Percentiles rank a stretch among this genome's conserved stretches.
Conservation (phyloP, 768 basidiomycete species). For the Suillus cothurnatus region DNA sequence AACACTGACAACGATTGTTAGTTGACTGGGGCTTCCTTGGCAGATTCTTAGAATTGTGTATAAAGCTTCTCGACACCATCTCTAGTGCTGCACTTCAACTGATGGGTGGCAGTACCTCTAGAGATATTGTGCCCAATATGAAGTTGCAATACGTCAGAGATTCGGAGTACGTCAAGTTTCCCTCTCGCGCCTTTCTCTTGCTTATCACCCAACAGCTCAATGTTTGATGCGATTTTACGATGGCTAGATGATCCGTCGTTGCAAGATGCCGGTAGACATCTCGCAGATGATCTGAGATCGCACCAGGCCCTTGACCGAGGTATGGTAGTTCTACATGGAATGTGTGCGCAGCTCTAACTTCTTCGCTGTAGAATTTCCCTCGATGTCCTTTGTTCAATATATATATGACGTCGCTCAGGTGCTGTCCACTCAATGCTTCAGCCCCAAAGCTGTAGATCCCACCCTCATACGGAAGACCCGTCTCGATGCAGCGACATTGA, state of each 20-base stretch:
- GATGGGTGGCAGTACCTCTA: slow-evolving; percentile 25
- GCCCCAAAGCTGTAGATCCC: slow-evolving; percentile 11
- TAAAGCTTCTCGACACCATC: slow-evolving; percentile 44
- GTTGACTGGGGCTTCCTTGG: slow-evolving; percentile 61
- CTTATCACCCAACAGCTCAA: slow-evolving; percentile 22
- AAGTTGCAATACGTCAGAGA: slow-evolving; percentile 35
- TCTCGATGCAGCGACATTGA: slow-evolving; percentile 32
- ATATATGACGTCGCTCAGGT: slow-evolving; percentile 44
- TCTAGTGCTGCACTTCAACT: slow-evolving; percentile 32
- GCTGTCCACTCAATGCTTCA: slow-evolving; percentile 25
- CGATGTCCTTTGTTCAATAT: slow-evolving; percentile 50
- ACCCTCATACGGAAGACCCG: slow-evolving; percentile 19
- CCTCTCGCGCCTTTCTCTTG: background rate
- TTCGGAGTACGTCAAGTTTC: slow-evolving; percentile 39
- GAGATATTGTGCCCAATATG: slow-evolving; percentile 37
- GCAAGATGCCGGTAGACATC: slow-evolving; percentile 15
- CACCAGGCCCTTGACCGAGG: slow-evolving; percentile 33
- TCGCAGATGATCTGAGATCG: slow-evolving; percentile 26
- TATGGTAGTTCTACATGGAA: slow-evolving; percentile 3
- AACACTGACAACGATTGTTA: slow-evolving; percentile 26
- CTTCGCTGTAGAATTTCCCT: slow-evolving; percentile 32
- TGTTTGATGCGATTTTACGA: slow-evolving; percentile 24
- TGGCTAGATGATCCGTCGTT: slow-evolving; percentile 29
- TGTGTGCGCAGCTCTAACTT: slow-evolving; percentile 5
- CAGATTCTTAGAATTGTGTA: slow-evolving; percentile 43